Conservation (phyloP, 305 asterid genomes). For the Solanum hybrid region DNA sequence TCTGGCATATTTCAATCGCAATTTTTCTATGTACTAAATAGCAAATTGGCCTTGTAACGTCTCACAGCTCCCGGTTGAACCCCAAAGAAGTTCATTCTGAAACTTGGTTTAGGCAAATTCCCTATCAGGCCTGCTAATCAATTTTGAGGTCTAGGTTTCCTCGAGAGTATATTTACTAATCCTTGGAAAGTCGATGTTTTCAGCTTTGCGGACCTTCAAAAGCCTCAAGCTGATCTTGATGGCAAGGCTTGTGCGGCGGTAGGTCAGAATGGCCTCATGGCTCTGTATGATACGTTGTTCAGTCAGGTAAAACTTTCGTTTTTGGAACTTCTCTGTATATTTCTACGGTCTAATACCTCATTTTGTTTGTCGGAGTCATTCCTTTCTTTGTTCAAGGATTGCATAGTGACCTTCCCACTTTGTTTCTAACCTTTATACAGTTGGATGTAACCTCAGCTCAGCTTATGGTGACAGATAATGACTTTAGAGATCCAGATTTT, state of each 20-base stretch:
- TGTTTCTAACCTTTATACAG: conserved; percentile 29
- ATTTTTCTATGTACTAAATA: background rate
- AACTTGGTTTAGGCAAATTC: background rate
- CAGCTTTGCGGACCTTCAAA: conserved; percentile 24
- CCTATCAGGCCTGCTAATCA: background rate
- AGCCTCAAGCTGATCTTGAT: conserved; percentile 22
- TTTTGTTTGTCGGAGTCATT: no score
- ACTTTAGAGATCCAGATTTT: conserved; percentile 74
- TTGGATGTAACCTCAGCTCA: conserved; percentile 92
- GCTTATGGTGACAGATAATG: conserved; percentile 89
- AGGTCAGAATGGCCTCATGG: conserved; percentile 27
- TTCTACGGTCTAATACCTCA: conserved; percentile 3
- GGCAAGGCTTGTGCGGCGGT: conserved; percentile 24
- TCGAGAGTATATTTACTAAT: background rate
- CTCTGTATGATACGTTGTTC: conserved; percentile 87
- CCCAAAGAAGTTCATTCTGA: background rate
- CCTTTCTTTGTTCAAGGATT: background rate
- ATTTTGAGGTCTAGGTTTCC: background rate
- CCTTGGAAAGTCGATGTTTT: background rate
- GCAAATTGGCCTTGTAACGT: background rate
- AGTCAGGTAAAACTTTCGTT: conserved; percentile 56
- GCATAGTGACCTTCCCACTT: background rate
- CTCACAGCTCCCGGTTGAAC: background rate
- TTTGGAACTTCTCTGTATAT: background rate
- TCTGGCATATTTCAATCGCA: background rate